Evolutionary conservation across 805 yeast genomes (phyloP), one percentile per base, ranked within the genome.

Genomic region (Yarrowia keelungensis): DNA sequence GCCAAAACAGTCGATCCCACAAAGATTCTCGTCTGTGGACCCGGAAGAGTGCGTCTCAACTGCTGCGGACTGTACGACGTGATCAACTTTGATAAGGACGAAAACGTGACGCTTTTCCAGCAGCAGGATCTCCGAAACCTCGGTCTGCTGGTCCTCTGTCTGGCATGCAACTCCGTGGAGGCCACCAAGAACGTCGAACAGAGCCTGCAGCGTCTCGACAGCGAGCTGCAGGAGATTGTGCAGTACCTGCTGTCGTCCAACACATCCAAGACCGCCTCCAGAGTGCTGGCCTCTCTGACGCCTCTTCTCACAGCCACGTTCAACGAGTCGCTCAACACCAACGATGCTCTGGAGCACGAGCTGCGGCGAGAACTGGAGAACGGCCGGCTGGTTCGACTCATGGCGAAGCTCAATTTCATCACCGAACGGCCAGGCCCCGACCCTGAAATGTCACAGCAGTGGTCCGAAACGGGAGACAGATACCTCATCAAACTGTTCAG

Each of bases 301-400:
- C 65, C 50, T 12, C 32, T 46, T 22, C 45, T 62, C n/a, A 47
- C 54, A 36, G 41, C 43, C 16, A 26, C 45, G 11, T 41, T 62
- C 56, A 62, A 62, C 46, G 72, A 71, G 41, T 53, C 71, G 14
- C 49, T 75, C 19, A 68, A 70, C 50, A 62, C 70, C 22, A 71
- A 73, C 35, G 71, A 76, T 46, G 10, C 19, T n/a, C 71, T 80
- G 38, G 83, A 81, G 70, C 71, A 70, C 2, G 72, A 74, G 35
- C 79, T 95, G 47, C 77, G 86, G 15, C 83, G 84, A 68, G 98
- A 94, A 77, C 79, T 93, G 35, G 98, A 95, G 76, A 95, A 95
- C 77, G 95, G 90, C 3, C 82, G 98, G 70, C 79, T 95, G 39
- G 92, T 94, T 73, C 83, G 98, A 70, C 81, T 95, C 50, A 80